Evolutionary conservation across 495 filamentous ascomycete genomes (phyloP), one percentile per base, ranked within the genome.

Genomic region (Penicillium soppii): DNA sequence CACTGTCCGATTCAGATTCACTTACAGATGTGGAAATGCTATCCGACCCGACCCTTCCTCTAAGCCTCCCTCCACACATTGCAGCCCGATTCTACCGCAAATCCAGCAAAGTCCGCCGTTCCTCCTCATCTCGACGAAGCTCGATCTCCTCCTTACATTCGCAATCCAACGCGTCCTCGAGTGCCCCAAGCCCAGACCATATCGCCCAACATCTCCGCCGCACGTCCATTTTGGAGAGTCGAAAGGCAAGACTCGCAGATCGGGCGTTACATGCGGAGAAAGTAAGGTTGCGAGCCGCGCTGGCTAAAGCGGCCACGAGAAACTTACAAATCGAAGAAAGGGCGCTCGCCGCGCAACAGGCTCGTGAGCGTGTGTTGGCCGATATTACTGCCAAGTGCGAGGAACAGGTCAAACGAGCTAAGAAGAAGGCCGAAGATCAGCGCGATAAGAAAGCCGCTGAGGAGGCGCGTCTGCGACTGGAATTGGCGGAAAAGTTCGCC

Each of bases 211-310:
- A 97, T 61, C 80, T 97, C 30, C 90, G 92, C 25, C 89, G 92
- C 39, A 86, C 89, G 7, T 92, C 90, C 20, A 95, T 98, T 46
- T 79, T 97, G 49, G 92, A 98, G 67, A 89, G 82, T 59, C 89
- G 94, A 33, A 97, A 96, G 67, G 94, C 91, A 6, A 84, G 92
- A 39, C 81, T 97, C 21, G 94, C 95, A 45, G 94, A 96, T 66
- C 83, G 92, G 36, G 95, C 92, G 9, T 89, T 90, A 36, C 91
- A 98, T 72, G 94, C 91, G 40, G 94, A 98, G 67, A 92, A 96
- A 73, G 94, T 98, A n/a, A 89, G 94, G 49, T 73, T 94, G 46
- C 87, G 88, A 47, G 94, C 89, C 37, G 90, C 90, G n/a, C 68
- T 90, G 46, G 87, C 86, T 25, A 96, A 91, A 76, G 87, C 88